phyloP scores from a whole-genome alignment of 1,139 yeast species.

The Hemisphaericaspora lyxosophila region DNA sequence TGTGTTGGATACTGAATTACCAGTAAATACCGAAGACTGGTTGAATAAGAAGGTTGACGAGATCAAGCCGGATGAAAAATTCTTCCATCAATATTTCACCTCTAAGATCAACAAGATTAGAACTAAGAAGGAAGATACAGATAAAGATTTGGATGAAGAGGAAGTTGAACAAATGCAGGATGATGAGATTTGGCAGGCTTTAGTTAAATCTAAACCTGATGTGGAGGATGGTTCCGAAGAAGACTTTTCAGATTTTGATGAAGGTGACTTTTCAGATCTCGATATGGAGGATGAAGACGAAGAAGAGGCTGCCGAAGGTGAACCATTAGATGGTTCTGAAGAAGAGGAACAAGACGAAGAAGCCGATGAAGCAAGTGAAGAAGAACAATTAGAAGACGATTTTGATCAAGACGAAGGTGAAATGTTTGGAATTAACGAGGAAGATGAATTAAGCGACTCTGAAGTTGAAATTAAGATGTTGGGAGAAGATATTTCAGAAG shows the following conservation, averaged over 20 bases:
- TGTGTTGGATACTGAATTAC: slow-evolving; percentile 44
- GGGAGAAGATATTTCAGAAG: slow-evolving; percentile 17
- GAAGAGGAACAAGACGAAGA: slow-evolving; percentile 21
- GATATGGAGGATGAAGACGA: slow-evolving; percentile 22
- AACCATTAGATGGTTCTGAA: slow-evolving; percentile 13
- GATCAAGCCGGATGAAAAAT: slow-evolving; percentile 83
- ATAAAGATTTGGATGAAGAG: slow-evolving; percentile 28
- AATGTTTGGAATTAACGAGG: slow-evolving; percentile 32
- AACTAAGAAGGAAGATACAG: slow-evolving; percentile 24
- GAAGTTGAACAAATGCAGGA: slow-evolving; percentile 63
- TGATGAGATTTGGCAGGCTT: slow-evolving; percentile 85
- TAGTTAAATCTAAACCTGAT: slow-evolving; percentile 82
- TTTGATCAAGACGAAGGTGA: slow-evolving; percentile 23
- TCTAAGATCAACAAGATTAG: slow-evolving; percentile 53
- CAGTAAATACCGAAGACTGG: slow-evolving; percentile 88
- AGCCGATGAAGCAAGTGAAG: slow-evolving; percentile 22
- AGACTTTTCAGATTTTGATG: slow-evolving; percentile 50
- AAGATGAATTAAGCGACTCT: slow-evolving; percentile 41
- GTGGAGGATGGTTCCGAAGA: slow-evolving; percentile 58
- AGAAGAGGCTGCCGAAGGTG: slow-evolving; percentile 21
- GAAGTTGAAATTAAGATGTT: slow-evolving; percentile 27
- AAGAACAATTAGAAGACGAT: slow-evolving; percentile 18
- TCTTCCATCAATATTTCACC: slow-evolving; percentile 85
- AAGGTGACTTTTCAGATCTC: slow-evolving; percentile 16
- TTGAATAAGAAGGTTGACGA: slow-evolving; percentile 59